Percentiles rank a stretch among this genome's conserved stretches.
These are phyloP conservation scores for Rhizomucor miehei DNA, from an alignment of 371 early-diverging fungal genomes.

Conservation along the genomic window DNA sequence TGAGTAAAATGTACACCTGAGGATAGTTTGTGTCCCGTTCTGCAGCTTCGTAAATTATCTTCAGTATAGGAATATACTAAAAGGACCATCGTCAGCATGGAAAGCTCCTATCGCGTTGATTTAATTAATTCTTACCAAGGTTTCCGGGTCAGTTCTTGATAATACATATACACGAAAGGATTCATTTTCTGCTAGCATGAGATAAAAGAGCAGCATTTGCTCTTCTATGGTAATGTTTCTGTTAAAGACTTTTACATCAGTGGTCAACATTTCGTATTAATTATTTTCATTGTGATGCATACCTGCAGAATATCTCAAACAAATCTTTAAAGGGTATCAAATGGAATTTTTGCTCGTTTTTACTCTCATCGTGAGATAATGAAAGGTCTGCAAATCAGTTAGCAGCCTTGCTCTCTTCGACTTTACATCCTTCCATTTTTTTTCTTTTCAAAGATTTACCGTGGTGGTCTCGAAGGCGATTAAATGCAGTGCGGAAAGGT, in stretches of 20 bases:
- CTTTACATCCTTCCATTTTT: too few species aligned
- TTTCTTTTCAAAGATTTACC: too few species aligned
- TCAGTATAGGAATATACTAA: constrained; percentile 68
- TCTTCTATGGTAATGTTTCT: constrained; percentile 55
- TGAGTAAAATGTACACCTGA: constrained; percentile 66
- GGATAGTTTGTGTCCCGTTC: constrained; percentile 62
- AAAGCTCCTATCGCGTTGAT: neutral
- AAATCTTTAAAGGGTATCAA: constrained; percentile 61
- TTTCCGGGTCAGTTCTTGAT: constrained; percentile 76
- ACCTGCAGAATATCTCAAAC: constrained; percentile 64
- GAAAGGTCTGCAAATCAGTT: constrained; percentile 7
- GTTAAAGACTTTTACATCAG: neutral
- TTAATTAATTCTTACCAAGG: constrained; percentile 43
- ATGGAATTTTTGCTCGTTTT: constrained; percentile 36
- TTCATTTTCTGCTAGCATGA: constrained; percentile 67
- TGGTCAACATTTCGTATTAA: neutral
- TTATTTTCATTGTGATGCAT: constrained; percentile 8
- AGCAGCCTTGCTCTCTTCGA: too few species aligned
- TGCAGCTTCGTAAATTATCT: constrained; percentile 64
- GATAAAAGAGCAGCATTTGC: constrained; percentile 63
- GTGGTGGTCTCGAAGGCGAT: constrained; percentile 54
- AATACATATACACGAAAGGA: constrained; percentile 70
- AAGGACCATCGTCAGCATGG: constrained; percentile 1
- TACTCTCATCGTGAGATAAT: constrained; percentile 15
- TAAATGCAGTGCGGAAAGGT: constrained; percentile 51